A percentile compares a stretch with the other conserved stretches of the same genome.
Conservation (phyloP, 257 asterid genomes). For the Solanum pinnatisectum region DNA sequence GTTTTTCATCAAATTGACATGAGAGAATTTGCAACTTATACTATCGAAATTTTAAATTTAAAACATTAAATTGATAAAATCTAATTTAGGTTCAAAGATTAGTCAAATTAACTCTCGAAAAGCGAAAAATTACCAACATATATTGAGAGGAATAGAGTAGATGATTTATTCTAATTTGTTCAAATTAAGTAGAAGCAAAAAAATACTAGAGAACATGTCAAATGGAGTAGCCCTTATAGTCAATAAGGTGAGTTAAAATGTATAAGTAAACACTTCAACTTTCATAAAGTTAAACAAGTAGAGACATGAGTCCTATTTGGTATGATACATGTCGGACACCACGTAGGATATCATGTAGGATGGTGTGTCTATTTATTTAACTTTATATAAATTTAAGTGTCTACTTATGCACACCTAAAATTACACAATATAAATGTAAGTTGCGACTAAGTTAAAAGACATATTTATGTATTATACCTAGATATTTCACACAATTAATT, state of each 20-base stretch:
- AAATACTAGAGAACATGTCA: neutral
- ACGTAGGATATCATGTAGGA: no score
- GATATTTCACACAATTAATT: neutral
- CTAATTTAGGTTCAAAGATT: neutral
- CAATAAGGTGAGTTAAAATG: neutral
- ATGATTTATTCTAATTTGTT: neutral
- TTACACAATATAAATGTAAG: no score
- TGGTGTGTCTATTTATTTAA: neutral
- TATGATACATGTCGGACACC: neutral
- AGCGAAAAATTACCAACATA: neutral
- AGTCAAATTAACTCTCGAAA: neutral
- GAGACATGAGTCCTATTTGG: no score
- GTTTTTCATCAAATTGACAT: neutral
- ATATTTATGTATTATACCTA: no score
- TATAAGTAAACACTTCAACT: neutral
- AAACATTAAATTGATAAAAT: neutral
- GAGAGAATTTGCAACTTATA: neutral
- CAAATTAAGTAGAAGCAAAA: neutral
- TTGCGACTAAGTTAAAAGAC: no score
- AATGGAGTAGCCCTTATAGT: neutral
- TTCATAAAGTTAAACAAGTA: neutral
- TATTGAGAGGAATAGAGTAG: neutral
- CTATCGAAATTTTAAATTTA: neutral
- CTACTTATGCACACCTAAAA: no score
- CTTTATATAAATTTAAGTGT: neutral